A percentile compares a stretch with the other conserved stretches of the same genome.
phyloP scores from a whole-genome alignment of 208 protist species.

The Leishmania aethiopica region DNA sequence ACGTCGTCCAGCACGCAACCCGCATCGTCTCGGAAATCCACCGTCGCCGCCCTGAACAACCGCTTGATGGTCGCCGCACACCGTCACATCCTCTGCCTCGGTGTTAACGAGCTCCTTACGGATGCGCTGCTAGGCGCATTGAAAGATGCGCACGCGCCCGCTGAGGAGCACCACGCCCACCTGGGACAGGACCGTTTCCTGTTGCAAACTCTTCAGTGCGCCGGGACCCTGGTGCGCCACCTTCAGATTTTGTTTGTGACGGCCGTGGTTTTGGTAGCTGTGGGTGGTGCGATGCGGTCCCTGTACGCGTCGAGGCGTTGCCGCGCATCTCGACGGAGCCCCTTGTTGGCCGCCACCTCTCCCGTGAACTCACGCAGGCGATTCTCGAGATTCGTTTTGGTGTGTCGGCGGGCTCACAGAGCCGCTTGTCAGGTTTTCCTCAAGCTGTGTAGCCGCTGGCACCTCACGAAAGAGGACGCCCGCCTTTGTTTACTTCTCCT shows the following conservation, averaged over 20 bases:
- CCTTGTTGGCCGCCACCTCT: conserved; percentile 27
- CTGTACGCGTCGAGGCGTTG: conserved; percentile 11
- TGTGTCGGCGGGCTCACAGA: conserved; percentile 1
- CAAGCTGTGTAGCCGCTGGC: not conserved
- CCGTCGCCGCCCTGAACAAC: not conserved
- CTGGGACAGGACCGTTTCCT: conserved; percentile 4
- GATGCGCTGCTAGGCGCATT: conserved; percentile 12
- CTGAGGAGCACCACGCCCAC: conserved; percentile 18
- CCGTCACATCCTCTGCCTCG: conserved; percentile 16
- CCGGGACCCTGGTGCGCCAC: conserved; percentile 44
- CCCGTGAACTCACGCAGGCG: conserved; percentile 29
- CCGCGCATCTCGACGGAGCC: conserved; percentile 13
- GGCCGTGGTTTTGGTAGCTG: conserved; percentile 42
- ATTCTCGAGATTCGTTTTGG: conserved; percentile 21
- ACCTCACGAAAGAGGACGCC: conserved; percentile 25
- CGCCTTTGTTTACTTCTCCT: conserved; percentile 44
- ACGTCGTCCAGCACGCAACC: conserved; percentile 5
- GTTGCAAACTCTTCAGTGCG: conserved; percentile 24
- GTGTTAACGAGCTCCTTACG: conserved; percentile 10
- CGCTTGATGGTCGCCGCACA: conserved; percentile 2
- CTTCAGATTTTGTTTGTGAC: conserved; percentile 47
- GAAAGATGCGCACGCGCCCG: conserved; percentile 10
- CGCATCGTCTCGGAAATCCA: not conserved
- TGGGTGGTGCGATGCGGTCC: conserved; percentile 32
- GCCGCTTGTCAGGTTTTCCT: not conserved